These are phyloP conservation scores for Oehlia diaphana DNA, from an alignment of 192 early-diverging fungal species.

Conservation along the genomic window DNA sequence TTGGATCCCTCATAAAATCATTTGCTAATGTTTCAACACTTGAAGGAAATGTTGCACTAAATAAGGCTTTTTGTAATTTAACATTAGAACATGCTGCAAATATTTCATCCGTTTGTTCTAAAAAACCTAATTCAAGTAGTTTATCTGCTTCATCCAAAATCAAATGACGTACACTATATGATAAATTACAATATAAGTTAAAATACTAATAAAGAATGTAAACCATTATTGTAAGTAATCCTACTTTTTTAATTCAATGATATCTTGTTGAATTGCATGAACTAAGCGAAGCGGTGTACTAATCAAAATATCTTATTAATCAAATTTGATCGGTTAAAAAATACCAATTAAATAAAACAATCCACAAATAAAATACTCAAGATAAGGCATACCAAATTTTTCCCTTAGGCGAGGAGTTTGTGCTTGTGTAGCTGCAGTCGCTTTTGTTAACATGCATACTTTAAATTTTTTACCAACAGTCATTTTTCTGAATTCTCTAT, in stretches of 20 bases:
- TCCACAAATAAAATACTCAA: neutral
- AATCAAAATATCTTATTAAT: conserved; percentile 79
- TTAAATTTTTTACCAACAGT: conserved; percentile 76
- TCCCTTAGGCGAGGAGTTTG: conserved; percentile 64
- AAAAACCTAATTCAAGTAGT: conserved; percentile 77
- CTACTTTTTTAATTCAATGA: conserved; percentile 73
- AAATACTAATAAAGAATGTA: neutral
- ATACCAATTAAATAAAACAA: neutral
- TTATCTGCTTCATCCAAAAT: conserved; percentile 86
- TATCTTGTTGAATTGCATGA: conserved; percentile 76
- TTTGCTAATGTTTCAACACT: conserved; percentile 89
- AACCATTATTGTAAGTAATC: neutral
- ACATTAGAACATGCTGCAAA: conserved; percentile 78
- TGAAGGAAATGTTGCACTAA: conserved; percentile 93
- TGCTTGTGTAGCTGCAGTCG: conserved; percentile 65
- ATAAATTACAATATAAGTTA: neutral
- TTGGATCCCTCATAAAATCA: conserved; percentile 87
- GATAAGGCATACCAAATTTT: conserved; percentile 55
- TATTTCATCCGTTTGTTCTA: conserved; percentile 88
- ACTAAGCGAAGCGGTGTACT: conserved; percentile 92
- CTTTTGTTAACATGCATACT: conserved; percentile 81
- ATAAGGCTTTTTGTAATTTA: conserved; percentile 78
- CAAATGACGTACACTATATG: neutral
- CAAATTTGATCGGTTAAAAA: conserved; percentile 19
- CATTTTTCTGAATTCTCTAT: conserved; percentile 77